Evolutionary conservation across 179 eudicot genomes (phyloP), one percentile per base, ranked within the genome.

Genomic region (Beta macrorhiza): DNA sequence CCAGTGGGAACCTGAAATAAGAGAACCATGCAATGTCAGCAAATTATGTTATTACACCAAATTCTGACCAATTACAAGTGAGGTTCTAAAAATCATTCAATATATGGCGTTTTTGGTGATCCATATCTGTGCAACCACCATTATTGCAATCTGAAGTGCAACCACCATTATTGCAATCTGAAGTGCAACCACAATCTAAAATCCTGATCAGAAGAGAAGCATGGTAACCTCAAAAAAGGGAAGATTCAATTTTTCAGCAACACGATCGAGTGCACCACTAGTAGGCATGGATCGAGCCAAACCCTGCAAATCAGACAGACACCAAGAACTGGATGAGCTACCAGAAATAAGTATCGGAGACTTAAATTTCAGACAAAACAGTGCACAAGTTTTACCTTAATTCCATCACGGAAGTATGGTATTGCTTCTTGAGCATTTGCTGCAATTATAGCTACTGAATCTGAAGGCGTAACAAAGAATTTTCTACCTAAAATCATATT

Each of bases 221-320:
- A 85, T 67, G 71, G 22, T 52, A 79, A 96, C 99, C 99, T 96
- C 99, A 82, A 91, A 96, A 69, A 96, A 96, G 1, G 97, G 97
- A 85, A 96, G 98, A 67, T 87, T 85, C 78, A 96, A 83, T 75
- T 92, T 91, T 85, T 90, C 88, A 79, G 97, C 98, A 81, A 96
- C 99, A 77, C 98, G 95, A 81, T 96, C 99, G 80, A 96, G 95
- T 83, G 99, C 98, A 83, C 98, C 98, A 88, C 99, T 96, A 80
- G 99, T 96, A 58, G 98, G 99, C 99, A 96, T 96, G 64, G 99
- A 96, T 84, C 99, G 89, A 58, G 99, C 99, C 79, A 88, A 86
- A 67, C 91, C 91, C 91, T 88, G 76, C 53, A 74, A 74, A 77
- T n/a, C 61, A 49, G n/a, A 75, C 57, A 11, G 64, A 68, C n/a